Conservation (phyloP, 441 rosid genomes). For the Pelargonium fulgidum region DNA sequence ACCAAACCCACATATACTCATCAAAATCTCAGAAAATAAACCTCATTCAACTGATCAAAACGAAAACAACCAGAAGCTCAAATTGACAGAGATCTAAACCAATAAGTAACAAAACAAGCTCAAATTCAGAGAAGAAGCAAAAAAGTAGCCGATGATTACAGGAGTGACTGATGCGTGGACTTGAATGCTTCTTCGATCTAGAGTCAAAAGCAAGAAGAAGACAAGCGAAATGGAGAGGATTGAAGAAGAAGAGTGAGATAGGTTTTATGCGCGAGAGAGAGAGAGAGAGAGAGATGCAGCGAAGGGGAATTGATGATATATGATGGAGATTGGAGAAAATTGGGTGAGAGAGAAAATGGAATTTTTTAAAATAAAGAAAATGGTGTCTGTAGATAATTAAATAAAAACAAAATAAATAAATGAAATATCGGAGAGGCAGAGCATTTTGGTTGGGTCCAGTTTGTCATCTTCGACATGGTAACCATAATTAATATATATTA, state of each 20-base stretch:
- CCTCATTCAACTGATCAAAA: background rate
- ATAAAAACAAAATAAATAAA: too few relatives aligned
- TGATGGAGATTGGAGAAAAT: background rate
- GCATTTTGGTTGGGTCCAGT: background rate
- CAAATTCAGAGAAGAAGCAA: background rate
- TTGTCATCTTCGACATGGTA: background rate
- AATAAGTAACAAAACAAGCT: background rate
- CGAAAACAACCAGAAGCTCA: background rate
- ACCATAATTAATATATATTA: too few relatives aligned
- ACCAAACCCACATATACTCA: too few relatives aligned
- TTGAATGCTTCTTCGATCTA: background rate
- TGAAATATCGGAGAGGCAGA: background rate
- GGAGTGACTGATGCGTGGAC: background rate
- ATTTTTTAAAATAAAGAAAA: background rate
- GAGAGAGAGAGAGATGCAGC: slow-evolving; percentile 15
- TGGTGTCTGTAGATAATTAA: background rate
- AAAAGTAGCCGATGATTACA: background rate
- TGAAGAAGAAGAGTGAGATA: background rate
- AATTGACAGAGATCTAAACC: background rate
- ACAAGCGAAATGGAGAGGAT: background rate
- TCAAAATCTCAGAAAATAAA: background rate
- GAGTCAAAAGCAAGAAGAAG: background rate
- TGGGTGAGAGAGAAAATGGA: slow-evolving; percentile 9
- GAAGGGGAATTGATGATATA: slow-evolving; percentile 18
- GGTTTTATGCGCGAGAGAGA: slow-evolving; percentile 4